Percentiles rank a stretch among this genome's conserved stretches.
Evolutionary conservation across 1,139 yeast species (phyloP).

Genomic region (Suhomyces anneliseae): DNA sequence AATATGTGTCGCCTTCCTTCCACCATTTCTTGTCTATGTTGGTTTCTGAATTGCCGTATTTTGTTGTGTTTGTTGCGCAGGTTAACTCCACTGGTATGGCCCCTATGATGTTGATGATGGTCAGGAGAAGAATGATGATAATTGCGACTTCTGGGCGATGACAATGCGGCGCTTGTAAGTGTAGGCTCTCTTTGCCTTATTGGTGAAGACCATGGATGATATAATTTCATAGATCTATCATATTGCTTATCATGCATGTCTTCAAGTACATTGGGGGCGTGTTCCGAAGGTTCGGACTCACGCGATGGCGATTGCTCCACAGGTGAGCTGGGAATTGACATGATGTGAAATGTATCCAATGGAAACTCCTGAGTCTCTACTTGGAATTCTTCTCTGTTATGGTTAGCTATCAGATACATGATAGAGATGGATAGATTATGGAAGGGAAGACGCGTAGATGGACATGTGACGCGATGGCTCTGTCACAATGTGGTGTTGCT

Average conservation of each 20-base stretch:
- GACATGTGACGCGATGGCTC: conserved; percentile 1
- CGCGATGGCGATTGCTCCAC: background rate
- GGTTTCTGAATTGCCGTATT: conserved; percentile 29
- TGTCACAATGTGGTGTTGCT: background rate
- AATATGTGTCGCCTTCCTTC: conserved; percentile 26
- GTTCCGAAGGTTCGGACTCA: background rate
- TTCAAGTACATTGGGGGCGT: conserved; percentile 9
- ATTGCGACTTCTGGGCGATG: conserved; percentile 5
- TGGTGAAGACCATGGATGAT: conserved; percentile 11
- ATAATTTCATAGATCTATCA: conserved; percentile 8
- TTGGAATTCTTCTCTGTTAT: conserved; percentile 7
- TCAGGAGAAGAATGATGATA: conserved; percentile 6
- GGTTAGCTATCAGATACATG: conserved; percentile 1
- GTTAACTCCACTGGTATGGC: conserved; percentile 16
- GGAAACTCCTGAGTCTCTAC: conserved; percentile 14
- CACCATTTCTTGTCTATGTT: conserved; percentile 26
- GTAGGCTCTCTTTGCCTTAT: background rate
- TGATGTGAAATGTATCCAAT: conserved; percentile 11
- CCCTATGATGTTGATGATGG: background rate
- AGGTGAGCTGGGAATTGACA: conserved; percentile 15
- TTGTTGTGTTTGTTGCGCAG: conserved; percentile 30
- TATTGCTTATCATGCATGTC: conserved; percentile 11
- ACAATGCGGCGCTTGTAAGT: conserved; percentile 1
- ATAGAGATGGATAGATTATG: background rate
- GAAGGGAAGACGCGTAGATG: conserved; percentile 1